Evolutionary conservation across 78 protist species (phyloP).

Genomic region (Polysphondylium violaceum): DNA sequence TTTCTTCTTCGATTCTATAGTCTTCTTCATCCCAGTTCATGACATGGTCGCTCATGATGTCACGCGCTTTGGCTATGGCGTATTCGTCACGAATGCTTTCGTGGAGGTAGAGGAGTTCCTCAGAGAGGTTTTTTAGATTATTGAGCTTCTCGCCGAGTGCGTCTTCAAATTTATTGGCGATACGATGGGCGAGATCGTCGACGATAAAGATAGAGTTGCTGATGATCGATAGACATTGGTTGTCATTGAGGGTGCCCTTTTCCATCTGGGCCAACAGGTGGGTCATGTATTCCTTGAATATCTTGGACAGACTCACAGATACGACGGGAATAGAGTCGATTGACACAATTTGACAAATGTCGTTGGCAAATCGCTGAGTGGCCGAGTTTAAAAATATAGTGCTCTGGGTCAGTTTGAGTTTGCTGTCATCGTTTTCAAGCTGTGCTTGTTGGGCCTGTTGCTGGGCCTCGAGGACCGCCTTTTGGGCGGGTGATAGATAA

Average conservation of each 20-base stretch:
- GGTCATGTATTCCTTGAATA: conserved; percentile 41
- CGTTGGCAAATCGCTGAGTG: conserved; percentile 62
- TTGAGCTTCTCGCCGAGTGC: conserved; percentile 31
- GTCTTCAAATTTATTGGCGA: conserved; percentile 58
- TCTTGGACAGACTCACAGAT: conserved; percentile 14
- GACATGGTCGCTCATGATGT: neutral
- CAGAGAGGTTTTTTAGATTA: conserved; percentile 7
- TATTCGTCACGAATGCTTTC: conserved; percentile 41
- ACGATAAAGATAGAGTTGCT: conserved; percentile 29
- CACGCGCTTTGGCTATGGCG: conserved; percentile 36
- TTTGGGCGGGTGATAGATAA: conserved; percentile 24
- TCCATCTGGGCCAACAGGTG: conserved; percentile 21
- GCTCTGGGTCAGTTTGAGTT: conserved; percentile 40
- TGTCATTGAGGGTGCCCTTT: conserved; percentile 34
- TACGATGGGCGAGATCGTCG: conserved; percentile 44
- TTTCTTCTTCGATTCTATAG: conserved; percentile 35
- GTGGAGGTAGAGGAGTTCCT: neutral
- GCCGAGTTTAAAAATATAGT: conserved; percentile 67
- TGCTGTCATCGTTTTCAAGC: conserved; percentile 3
- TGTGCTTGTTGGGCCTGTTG: conserved; percentile 7
- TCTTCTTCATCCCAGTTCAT: conserved; percentile 65
- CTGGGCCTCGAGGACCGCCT: neutral
- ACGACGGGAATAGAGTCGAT: conserved; percentile 39
- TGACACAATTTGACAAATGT: conserved; percentile 49
- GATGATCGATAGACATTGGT: conserved; percentile 46